Conservation (phyloP, 768 basidiomycete genomes). For the Pleurotus tuber-regium region DNA sequence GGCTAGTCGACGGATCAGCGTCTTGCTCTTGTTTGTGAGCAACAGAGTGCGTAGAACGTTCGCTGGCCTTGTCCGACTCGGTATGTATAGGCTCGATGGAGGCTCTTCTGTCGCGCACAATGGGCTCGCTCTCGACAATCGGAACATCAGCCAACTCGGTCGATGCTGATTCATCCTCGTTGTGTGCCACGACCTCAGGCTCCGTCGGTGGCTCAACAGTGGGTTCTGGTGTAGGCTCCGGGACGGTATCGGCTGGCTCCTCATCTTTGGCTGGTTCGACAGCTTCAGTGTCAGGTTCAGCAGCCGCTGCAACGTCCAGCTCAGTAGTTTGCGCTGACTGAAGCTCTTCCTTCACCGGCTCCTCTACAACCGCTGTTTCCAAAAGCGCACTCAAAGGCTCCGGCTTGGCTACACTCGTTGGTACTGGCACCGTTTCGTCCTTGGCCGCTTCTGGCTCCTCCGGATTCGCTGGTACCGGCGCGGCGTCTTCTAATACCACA, state of each 20-base stretch:
- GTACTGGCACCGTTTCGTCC: too few relatives aligned
- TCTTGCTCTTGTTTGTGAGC: not conserved
- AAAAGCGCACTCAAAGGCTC: too few relatives aligned
- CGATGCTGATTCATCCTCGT: too few relatives aligned
- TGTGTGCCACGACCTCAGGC: slow-evolving; percentile 10
- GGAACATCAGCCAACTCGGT: slow-evolving; percentile 17
- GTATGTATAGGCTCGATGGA: slow-evolving; percentile 15
- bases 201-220: too few relatives aligned
- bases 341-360: not conserved
- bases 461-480: not conserved
- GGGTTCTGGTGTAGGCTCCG: too few relatives aligned
- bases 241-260: too few relatives aligned
- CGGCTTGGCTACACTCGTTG: too few relatives aligned
- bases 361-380: too few relatives aligned
- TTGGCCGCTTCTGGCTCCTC: not conserved
- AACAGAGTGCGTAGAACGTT: not conserved
- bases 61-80: slow-evolving; percentile 9
- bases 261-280: not conserved
- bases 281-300: not conserved
- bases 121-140: slow-evolving; percentile 17
- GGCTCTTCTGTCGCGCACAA: slow-evolving; percentile 11
- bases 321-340: not conserved
- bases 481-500: not conserved
- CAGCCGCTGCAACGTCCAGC: not conserved
- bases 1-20: not conserved